Base-by-base conservation (phyloP, 352 stramenopile genomes). In the Thraustochytrium striatum region DNA sequence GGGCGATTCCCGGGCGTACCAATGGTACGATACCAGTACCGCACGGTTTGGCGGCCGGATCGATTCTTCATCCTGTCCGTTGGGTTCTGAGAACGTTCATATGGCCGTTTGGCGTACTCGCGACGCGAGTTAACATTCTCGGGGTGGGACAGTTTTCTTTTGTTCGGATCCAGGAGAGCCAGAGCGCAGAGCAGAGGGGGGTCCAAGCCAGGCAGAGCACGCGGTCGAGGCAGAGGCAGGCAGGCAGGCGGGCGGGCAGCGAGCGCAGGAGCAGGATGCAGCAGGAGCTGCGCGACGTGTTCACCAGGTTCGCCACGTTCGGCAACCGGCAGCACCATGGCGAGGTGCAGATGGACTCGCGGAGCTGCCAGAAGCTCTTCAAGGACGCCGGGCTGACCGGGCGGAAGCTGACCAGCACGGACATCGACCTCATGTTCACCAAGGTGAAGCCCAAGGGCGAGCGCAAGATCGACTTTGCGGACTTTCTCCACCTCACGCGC, bases 381-480 rank as follows among this genome's bases (percentile, higher is more conserved):
- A 75, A 75, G 52, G 65, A 75, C 36, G 43, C 32, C 35, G 65
- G 65, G 19, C 19, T 82, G 0, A 38, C 58, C n/a, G 38, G 38
- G 1, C 32, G 61, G 9, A 38, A 32, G 11, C 91, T 94, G 52
- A 86, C 83, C 21, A 87, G 85, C 32, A 92, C 88, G 2, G 88
- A 93, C 78, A 87, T 94, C n/a, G 90, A 94, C 73, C 79, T 94
- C 13, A 93, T 93, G 58, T 94, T 94, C 59, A 85, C 91, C 72
- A 93, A 92, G 61, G 83, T 85, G 47, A 93, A 93, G 84, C 90
- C 91, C 82, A 94, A 93, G 57, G 87, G 88, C 32, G 87, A 93
- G 80, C 86, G 89, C 2, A 87, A 88, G 9, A 90, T 94, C 72
- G 91, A 89, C 61, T 94, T 93, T 82, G 84, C 87, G 58, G 87